Conservation (phyloP, 108 stramenopile genomes). For the Nitzschia sp. region DNA sequence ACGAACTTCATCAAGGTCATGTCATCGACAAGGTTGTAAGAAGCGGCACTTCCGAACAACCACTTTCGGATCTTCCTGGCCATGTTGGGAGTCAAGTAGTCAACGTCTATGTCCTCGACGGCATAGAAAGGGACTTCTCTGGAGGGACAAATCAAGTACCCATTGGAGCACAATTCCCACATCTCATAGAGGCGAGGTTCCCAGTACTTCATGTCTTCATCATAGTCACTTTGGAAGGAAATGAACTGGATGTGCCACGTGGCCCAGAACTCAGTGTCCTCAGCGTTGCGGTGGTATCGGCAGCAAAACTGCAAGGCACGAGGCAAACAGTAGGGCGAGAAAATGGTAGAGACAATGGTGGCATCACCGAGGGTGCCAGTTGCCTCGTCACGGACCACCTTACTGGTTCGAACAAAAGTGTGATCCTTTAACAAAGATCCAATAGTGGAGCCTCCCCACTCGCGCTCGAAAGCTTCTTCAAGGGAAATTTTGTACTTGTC, state of each 20-base stretch:
- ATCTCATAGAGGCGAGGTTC: slow-evolving; percentile 7
- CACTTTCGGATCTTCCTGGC: slow-evolving; percentile 13
- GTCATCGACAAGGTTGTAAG: not conserved
- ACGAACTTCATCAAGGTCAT: slow-evolving; percentile 7
- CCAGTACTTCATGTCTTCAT: slow-evolving; percentile 19
- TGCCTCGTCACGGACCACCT: not conserved
- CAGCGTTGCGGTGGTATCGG: slow-evolving; percentile 12
- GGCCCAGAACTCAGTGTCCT: slow-evolving; percentile 4
- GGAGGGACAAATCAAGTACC: slow-evolving; percentile 1
- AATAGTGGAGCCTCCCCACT: not conserved
- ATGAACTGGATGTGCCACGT: slow-evolving; percentile 20
- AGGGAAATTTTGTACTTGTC: not conserved
- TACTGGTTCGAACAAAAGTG: slow-evolving; percentile 7
- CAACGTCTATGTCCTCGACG: slow-evolving; percentile 7
- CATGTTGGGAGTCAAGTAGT: slow-evolving; percentile 23
- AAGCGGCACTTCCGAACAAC: slow-evolving; percentile 2
- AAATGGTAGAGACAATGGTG: slow-evolving; percentile 16
- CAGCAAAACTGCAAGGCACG: slow-evolving; percentile 15
- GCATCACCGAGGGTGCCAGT: slow-evolving; percentile 4
- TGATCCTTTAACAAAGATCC: slow-evolving; percentile 1
- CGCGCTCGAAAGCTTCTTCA: slow-evolving; percentile 6
- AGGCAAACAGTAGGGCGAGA: slow-evolving; percentile 23
- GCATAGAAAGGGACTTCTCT: slow-evolving; percentile 4
- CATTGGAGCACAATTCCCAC: slow-evolving; percentile 22
- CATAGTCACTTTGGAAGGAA: not conserved